Evolutionary conservation across 202 grass and related monocot genomes (phyloP).

Genomic region (Zizania palustris): DNA sequence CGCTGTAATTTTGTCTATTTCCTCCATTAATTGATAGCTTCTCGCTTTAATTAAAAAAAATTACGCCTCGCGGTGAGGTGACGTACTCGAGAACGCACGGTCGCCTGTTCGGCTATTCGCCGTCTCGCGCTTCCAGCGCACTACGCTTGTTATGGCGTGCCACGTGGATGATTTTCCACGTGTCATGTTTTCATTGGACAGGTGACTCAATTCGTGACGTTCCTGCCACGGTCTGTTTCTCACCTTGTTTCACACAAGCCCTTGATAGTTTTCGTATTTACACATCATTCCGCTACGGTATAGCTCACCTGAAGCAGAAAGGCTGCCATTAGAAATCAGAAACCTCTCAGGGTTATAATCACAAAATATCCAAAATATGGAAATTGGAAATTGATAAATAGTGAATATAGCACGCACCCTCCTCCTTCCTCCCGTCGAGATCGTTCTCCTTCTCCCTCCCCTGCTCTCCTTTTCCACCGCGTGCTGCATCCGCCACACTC

Average conservation of each 20-base stretch:
- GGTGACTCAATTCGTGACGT: slow-evolving; percentile 40
- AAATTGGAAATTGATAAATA: slow-evolving; percentile 9
- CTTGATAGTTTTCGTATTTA: background rate
- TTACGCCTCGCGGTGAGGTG: background rate
- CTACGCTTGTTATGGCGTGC: slow-evolving; percentile 43
- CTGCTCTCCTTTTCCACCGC: slow-evolving; percentile 38
- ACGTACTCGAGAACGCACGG: background rate
- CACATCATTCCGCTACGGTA: accelerated
- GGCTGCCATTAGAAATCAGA: background rate
- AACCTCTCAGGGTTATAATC: background rate
- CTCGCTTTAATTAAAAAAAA: too few species aligned
- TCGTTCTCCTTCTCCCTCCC: slow-evolving; percentile 39
- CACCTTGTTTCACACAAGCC: background rate
- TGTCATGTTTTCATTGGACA: slow-evolving; percentile 50
- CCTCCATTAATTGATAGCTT: too few species aligned
- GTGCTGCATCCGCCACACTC: slow-evolving; percentile 38
- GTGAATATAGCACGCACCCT: slow-evolving; percentile 40
- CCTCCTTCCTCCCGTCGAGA: slow-evolving; percentile 42
- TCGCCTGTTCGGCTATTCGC: background rate
- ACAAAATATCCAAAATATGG: slow-evolving; percentile 18
- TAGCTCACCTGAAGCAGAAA: background rate
- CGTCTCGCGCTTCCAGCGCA: slow-evolving; percentile 61
- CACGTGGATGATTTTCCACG: slow-evolving; percentile 56
- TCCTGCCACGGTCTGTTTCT: slow-evolving; percentile 7
- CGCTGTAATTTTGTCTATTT: too few species aligned